Conservation (phyloP, 2,329 filamentous ascomycete genomes). For the Aspergillus fijiensis region DNA sequence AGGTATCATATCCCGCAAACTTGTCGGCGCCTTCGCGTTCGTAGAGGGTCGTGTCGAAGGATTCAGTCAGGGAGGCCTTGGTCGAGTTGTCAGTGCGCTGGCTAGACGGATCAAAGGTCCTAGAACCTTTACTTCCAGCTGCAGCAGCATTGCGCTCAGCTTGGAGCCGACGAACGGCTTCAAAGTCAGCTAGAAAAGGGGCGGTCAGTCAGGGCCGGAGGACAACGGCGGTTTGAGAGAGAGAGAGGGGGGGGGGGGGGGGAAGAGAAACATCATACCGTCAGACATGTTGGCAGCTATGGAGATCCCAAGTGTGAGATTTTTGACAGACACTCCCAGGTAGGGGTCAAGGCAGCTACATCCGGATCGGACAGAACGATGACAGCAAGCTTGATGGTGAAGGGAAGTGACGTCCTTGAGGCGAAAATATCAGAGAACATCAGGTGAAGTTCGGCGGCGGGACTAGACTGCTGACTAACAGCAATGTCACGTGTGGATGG, state of each 20-base stretch:
- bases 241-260: constrained; percentile 11
- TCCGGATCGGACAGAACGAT: constrained; percentile 35
- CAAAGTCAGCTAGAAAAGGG: constrained; percentile 67
- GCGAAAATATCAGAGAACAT: constrained; percentile 13
- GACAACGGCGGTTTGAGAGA: constrained; percentile 3
- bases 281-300: constrained; percentile 44
- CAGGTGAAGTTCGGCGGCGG: constrained; percentile 14
- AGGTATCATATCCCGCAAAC: constrained; percentile 87
- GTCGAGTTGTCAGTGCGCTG: constrained; percentile 81
- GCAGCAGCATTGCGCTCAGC: constrained; percentile 84
- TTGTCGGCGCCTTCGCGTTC: constrained; percentile 74
- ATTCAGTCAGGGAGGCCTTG: constrained; percentile 86
- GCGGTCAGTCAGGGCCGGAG: constrained; percentile 24
- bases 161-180: constrained; percentile 82
- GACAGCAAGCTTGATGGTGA: constrained; percentile 28
- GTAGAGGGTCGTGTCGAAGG: constrained; percentile 84
- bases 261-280: constrained; percentile 30
- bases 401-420: constrained; percentile 14
- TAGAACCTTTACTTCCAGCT: constrained; percentile 75
- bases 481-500: not conserved
- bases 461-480: constrained; percentile 15
- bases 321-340: constrained; percentile 29
- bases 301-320: constrained; percentile 25
- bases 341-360: constrained; percentile 33
- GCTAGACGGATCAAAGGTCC: constrained; percentile 72